Conservation (phyloP, 2,329 filamentous ascomycete genomes). For the Colletotrichum spaethianum region DNA sequence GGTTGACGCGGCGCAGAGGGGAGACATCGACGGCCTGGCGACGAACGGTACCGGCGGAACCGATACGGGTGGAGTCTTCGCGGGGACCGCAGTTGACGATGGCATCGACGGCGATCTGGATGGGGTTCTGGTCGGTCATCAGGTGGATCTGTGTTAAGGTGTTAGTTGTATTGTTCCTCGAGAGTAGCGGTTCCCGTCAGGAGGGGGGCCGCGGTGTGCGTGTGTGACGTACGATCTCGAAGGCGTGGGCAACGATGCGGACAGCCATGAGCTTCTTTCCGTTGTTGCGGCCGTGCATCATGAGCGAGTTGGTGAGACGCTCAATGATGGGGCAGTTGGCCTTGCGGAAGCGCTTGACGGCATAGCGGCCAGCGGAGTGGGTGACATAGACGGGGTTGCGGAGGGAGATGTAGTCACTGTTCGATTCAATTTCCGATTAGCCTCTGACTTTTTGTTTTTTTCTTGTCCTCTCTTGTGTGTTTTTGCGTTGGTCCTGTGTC, state of each 20-base stretch:
- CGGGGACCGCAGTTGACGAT: constrained; percentile 99
- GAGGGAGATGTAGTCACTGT: constrained; percentile 99
- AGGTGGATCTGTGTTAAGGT: constrained; percentile 86
- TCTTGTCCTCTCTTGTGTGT: neutral
- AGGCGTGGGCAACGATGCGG: constrained; percentile 98
- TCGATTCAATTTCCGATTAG: constrained; percentile 51
- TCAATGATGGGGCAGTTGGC: constrained; percentile 99
- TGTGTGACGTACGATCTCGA: constrained; percentile 91
- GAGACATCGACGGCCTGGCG: constrained; percentile 99
- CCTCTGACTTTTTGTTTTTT: constrained; percentile 8
- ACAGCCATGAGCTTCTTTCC: constrained; percentile 99
- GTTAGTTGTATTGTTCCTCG: constrained; percentile 47
- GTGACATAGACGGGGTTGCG: constrained; percentile 98
- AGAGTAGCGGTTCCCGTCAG: neutral
- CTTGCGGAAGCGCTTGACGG: constrained; percentile 99
- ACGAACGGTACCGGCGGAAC: constrained; percentile 99
- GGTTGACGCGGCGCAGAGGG: constrained; percentile 99
- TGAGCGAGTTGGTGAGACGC: constrained; percentile 99
- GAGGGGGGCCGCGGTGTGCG: constrained; percentile 39
- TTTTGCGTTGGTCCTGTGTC: neutral
- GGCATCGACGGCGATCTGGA: constrained; percentile 99
- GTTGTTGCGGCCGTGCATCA: constrained; percentile 99
- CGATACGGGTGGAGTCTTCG: constrained; percentile 99
- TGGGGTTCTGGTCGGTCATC: constrained; percentile 99
- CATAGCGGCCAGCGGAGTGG: constrained; percentile 98